Conservation (phyloP, 1,284 basidiomycete species). For the Cutaneotrichosporon cutaneum region DNA sequence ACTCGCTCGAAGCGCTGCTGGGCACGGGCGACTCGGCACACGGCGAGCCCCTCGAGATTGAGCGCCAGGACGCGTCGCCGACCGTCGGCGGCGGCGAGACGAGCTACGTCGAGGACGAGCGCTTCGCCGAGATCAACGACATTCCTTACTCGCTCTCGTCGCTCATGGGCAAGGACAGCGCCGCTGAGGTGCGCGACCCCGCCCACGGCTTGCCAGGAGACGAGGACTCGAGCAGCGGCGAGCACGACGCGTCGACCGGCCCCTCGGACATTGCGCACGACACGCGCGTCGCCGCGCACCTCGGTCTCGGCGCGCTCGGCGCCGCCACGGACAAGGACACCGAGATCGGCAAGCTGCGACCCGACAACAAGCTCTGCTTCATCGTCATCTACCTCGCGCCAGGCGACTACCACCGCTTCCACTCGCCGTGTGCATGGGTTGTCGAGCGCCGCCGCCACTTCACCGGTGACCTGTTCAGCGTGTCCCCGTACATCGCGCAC, state of each 20-base stretch:
- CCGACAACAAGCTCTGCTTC: constrained; percentile 82
- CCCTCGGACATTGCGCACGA: constrained; percentile 61
- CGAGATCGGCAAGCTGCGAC: constrained; percentile 54
- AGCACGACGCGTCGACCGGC: constrained; percentile 44
- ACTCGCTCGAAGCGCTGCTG: constrained; percentile 88
- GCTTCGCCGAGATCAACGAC: constrained; percentile 95
- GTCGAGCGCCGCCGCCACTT: constrained; percentile 95
- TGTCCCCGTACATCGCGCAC: constrained; percentile 93
- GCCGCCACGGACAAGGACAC: constrained; percentile 55
- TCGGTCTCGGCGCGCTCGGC: constrained; percentile 54
- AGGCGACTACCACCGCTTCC: constrained; percentile 98
- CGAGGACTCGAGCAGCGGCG: constrained; percentile 23
- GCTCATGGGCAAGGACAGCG: constrained; percentile 61
- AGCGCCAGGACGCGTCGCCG: constrained; percentile 31
- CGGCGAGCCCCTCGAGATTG: constrained; percentile 29
- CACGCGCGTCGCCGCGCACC: constrained; percentile 54
- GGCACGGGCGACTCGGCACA: constrained; percentile 58
- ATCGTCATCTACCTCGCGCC: constrained; percentile 96
- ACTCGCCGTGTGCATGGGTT: constrained; percentile 93
- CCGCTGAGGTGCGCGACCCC: constrained; percentile 28
- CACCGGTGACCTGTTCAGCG: constrained; percentile 93
- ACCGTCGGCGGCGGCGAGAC: constrained; percentile 49
- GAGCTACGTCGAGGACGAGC: constrained; percentile 60
- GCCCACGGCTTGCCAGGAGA: constrained; percentile 12
- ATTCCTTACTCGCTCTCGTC: constrained; percentile 91